Evolutionary conservation across 1,284 basidiomycete species (phyloP), one percentile per base, ranked within the genome.

Genomic region (Heterobasidion parviporum): DNA sequence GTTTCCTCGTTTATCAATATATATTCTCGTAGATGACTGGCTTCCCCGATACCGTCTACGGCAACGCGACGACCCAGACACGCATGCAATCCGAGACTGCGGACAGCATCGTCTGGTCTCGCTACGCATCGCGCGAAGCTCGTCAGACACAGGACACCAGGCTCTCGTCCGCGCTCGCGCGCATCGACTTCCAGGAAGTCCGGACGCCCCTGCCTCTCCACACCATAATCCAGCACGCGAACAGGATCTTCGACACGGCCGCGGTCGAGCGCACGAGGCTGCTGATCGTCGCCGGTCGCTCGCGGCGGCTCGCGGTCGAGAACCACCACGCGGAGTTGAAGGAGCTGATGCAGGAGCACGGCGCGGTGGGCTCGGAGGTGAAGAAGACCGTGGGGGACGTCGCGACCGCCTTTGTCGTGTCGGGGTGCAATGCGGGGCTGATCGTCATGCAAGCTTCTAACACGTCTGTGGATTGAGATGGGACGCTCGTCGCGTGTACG

Each of bases 341-440:
- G 58, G 72, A 76, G 57, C 66, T 92, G 18, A 75, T 87, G 68
- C 77, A 82, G 20, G 79, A 83, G 63, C 71, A 79, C 62, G 74
- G 75, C 47, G 71, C 65, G 36, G 69, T 82, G 9, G 74, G 74
- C 2, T 61, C 70, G 16, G 82, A 85, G 62, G 81, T 92, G 58
- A 77, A 80, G 67, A 89, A 89, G 77, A 91, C 90, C 5, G 75
- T 93, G 48, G 92, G 92, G 3, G 89, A 93, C 67, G 81, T 87
- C n/a, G 87, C 83, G 10, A 81, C 84, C 16, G 83, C 83, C 33
- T 79, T 91, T 65, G 80, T 92, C 14, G 75, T 86, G 7, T 74
- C 79, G 1, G 79, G 83, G 1, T 74, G 76, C 54, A 77, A 78
- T 45, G 78, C 81, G 7, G 87, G 83, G 49, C 69, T 89, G 57